Evolutionary conservation across 192 early-diverging fungal species (phyloP).

Genomic region (Geranomyces michiganensis): DNA sequence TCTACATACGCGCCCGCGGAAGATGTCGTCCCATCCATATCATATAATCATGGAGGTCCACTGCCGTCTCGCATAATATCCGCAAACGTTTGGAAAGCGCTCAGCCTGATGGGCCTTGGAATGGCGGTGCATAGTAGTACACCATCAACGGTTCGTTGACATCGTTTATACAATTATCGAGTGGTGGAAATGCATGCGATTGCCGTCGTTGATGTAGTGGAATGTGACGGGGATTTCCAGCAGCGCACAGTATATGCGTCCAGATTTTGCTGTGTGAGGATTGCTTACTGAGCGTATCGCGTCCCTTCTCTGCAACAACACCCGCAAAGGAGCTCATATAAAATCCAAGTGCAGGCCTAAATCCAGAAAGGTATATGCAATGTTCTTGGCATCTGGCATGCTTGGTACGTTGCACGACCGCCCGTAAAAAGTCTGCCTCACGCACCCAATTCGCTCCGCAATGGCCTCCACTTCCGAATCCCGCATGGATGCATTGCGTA

Average conservation of each 20-base stretch:
- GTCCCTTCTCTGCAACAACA: not conserved
- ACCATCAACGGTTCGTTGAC: conserved; percentile 53
- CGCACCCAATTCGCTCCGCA: conserved; percentile 66
- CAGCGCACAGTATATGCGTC: conserved; percentile 67
- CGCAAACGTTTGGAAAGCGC: conserved; percentile 64
- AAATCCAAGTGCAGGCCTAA: conserved; percentile 89
- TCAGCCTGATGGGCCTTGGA: conserved; percentile 75
- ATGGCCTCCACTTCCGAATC: conserved; percentile 61
- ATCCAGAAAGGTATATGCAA: conserved; percentile 80
- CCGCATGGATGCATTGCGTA: conserved; percentile 63
- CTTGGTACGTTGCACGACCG: conserved; percentile 77
- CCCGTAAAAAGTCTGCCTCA: conserved; percentile 79
- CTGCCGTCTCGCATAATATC: conserved; percentile 58
- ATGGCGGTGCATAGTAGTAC: conserved; percentile 80
- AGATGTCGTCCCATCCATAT: too few species aligned
- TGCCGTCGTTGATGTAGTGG: conserved; percentile 79
- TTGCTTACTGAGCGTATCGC: conserved; percentile 27
- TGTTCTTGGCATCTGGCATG: conserved; percentile 74
- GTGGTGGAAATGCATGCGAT: conserved; percentile 70
- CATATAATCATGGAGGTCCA: conserved; percentile 62
- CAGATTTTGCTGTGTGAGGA: conserved; percentile 58
- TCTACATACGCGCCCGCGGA: conserved; percentile 68
- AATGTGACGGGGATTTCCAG: conserved; percentile 68
- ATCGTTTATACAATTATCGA: conserved; percentile 62
- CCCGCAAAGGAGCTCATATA: conserved; percentile 68